These are phyloP conservation scores for Chlorella sp. DNA, from an alignment of 139 green algal species.

Conservation along the genomic window DNA sequence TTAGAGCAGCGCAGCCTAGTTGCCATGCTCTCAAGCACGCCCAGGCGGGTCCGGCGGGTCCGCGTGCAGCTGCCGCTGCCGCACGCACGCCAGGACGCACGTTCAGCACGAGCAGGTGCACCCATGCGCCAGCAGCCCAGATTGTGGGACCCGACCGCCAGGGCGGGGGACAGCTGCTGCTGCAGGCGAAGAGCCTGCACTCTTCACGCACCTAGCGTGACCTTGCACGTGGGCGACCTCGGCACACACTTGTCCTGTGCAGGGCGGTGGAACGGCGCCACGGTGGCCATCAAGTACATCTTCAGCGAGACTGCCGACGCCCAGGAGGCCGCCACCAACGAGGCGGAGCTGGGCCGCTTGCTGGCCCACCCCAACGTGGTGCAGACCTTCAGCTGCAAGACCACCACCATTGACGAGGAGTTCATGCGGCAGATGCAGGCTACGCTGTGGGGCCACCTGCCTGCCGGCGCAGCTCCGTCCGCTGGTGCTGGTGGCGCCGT, in stretches of 20 bases:
- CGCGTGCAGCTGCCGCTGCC: neutral
- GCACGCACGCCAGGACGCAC: neutral
- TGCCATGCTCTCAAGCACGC: neutral
- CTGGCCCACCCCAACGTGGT: slow-evolving; percentile 5
- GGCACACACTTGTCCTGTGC: neutral
- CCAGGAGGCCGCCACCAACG: neutral
- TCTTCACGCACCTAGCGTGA: neutral
- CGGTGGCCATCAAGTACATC: slow-evolving; percentile 4
- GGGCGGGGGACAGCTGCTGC: neutral
- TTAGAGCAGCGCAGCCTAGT: neutral
- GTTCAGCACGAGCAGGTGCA: neutral
- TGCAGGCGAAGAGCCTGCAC: neutral
- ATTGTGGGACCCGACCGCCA: neutral
- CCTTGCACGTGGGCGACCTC: neutral
- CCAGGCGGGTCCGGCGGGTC: neutral
- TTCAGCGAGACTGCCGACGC: neutral
- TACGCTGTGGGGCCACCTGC: too few species aligned
- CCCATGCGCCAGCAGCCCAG: neutral
- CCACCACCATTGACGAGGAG: neutral
- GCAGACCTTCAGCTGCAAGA: slow-evolving; percentile 7
- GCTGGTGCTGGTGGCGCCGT: too few species aligned
- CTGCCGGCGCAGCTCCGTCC: too few species aligned
- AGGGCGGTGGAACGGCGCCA: slow-evolving; percentile 2
- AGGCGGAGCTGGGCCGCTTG: neutral
- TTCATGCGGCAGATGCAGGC: neutral